Percentiles rank a stretch among this genome's conserved stretches.
Conservation (phyloP, 805 yeast species). For the Nakazawaea anatomiae region DNA sequence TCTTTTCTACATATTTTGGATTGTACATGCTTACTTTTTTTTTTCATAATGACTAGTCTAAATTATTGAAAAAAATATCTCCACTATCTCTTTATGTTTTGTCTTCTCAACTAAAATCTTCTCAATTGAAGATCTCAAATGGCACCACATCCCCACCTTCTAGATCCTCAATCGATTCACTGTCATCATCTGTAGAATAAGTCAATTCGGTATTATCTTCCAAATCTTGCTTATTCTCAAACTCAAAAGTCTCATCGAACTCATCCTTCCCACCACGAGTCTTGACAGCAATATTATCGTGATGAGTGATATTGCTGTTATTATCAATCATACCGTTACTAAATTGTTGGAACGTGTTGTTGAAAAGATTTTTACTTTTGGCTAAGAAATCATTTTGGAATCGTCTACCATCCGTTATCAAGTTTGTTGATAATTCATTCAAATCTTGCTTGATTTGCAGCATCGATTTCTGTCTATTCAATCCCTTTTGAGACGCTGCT, state of each 20-base stretch:
- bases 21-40: too few relatives aligned
- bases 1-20: too few relatives aligned
- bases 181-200: constrained; percentile 1
- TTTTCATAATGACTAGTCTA: too few relatives aligned
- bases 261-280: constrained; percentile 16
- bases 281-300: constrained; percentile 13
- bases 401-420: constrained; percentile 16
- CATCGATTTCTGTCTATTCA: constrained; percentile 7
- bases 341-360: constrained; percentile 14
- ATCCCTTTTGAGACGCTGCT: neutral
- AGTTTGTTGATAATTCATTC: constrained; percentile 18
- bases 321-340: neutral
- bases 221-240: constrained; percentile 11
- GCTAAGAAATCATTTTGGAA: constrained; percentile 18
- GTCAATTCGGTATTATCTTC: constrained; percentile 10
- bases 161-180: constrained; percentile 12
- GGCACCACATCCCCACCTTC: constrained; percentile 20
- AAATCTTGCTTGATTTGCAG: constrained; percentile 11
- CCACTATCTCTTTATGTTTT: neutral
- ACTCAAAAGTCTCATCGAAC: constrained; percentile 8
- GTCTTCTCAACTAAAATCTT: neutral
- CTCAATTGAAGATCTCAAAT: neutral
- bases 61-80: too few relatives aligned
- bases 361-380: constrained; percentile 21
- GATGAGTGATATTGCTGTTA: neutral